phyloP scores from a whole-genome alignment of 148 eudicot genomes.

The Tetragonia tetragonoides region DNA sequence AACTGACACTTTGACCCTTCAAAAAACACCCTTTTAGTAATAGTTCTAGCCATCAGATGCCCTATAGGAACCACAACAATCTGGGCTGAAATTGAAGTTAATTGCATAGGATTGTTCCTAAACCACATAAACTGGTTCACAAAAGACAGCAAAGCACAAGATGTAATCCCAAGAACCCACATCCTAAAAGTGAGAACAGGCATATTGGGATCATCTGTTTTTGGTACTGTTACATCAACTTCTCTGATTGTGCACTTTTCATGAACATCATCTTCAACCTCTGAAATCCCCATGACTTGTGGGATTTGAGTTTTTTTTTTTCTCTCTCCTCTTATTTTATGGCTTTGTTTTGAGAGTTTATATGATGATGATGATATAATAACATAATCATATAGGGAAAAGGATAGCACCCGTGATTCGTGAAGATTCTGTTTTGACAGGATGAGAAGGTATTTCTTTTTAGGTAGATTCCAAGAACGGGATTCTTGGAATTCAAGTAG shows the following conservation, averaged over 20 bases:
- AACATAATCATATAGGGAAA: too few species aligned
- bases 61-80: constrained; percentile 81
- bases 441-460: too few species aligned
- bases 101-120: constrained; percentile 54
- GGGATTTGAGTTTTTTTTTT: neutral
- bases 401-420: too few species aligned
- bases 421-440: too few species aligned
- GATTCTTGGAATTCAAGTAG: too few species aligned
- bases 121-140: constrained; percentile 91
- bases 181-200: constrained; percentile 73
- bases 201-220: constrained; percentile 65
- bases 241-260: constrained; percentile 47
- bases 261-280: neutral
- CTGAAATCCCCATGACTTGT: neutral
- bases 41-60: constrained; percentile 65
- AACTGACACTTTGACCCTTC: constrained; percentile 52
- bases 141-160: constrained; percentile 52
- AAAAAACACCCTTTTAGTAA: constrained; percentile 58
- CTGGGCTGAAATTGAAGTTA: constrained; percentile 62
- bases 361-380: neutral
- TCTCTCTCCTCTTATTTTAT: neutral
- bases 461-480: too few species aligned
- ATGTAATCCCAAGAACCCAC: constrained; percentile 68
- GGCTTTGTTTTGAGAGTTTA: neutral
- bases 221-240: constrained; percentile 73